Evolutionary conservation across 225 moss, liverwort and hornwort species (phyloP).

Genomic region (Climacium dendroides): DNA sequence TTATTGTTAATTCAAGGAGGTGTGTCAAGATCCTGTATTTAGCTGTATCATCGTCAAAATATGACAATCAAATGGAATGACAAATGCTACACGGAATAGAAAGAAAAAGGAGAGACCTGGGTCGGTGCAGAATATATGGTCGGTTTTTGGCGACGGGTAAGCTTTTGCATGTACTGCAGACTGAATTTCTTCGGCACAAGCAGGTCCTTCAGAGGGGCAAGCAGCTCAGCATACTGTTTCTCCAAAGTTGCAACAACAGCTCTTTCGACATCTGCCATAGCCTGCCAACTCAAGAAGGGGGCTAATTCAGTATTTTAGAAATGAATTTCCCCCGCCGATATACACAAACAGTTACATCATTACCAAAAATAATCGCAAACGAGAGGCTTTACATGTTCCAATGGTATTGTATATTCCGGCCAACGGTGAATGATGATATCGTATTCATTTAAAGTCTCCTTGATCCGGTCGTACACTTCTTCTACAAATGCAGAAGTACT

Average conservation of each 20-base stretch:
- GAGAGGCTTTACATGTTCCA: constrained; percentile 56
- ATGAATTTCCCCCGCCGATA: not conserved
- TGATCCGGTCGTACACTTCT: constrained; percentile 88
- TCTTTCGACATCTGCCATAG: constrained; percentile 83
- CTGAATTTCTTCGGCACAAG: constrained; percentile 90
- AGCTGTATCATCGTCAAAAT: not conserved
- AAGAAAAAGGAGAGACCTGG: constrained; percentile 37
- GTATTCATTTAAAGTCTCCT: constrained; percentile 81
- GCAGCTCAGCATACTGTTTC: constrained; percentile 85
- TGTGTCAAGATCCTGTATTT: not conserved
- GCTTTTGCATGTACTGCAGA: constrained; percentile 93
- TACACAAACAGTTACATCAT: not conserved
- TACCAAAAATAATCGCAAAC: not conserved
- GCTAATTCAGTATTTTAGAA: not conserved
- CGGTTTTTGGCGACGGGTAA: constrained; percentile 83
- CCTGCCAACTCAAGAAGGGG: constrained; percentile 20
- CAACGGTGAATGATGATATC: constrained; percentile 85
- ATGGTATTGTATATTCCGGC: constrained; percentile 85
- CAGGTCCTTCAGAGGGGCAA: constrained; percentile 79
- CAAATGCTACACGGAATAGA: not conserved
- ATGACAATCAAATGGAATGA: not conserved
- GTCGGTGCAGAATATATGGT: constrained; percentile 70
- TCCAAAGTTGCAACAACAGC: constrained; percentile 74
- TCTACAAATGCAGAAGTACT: constrained; percentile 92
- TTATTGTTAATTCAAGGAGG: not conserved